Evolutionary conservation across 208 protist species (phyloP).

Genomic region (Leishmania turanica): DNA sequence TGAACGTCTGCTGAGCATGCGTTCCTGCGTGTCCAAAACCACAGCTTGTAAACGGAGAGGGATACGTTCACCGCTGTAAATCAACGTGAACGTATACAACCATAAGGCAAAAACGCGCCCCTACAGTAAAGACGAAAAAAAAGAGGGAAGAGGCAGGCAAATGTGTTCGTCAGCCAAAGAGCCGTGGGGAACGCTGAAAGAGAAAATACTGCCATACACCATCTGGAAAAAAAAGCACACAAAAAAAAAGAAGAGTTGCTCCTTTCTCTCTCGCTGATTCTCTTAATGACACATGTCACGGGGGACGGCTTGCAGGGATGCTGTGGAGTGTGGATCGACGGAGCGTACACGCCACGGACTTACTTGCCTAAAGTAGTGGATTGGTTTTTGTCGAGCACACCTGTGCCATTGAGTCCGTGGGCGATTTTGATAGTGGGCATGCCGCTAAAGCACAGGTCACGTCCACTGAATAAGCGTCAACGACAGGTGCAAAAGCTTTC

Average conservation of each 20-base stretch:
- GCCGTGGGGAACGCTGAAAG: not conserved
- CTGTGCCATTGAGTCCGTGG: not conserved
- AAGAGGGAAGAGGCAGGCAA: not conserved
- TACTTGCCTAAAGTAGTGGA: not conserved
- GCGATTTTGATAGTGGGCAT: not conserved
- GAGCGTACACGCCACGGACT: not conserved
- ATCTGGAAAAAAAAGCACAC: not conserved
- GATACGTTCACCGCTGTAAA: not conserved
- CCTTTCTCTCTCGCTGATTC: not conserved
- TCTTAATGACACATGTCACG: not conserved
- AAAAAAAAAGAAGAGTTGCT: not conserved
- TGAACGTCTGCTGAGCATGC: not conserved
- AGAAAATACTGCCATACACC: not conserved
- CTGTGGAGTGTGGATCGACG: not conserved
- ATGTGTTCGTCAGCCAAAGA: not conserved
- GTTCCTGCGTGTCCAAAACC: not conserved
- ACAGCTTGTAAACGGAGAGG: not conserved
- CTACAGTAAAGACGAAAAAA: not conserved
- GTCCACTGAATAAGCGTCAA: not conserved
- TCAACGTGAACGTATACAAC: not conserved
- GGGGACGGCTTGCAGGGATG: not conserved
- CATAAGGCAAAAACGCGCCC: not conserved
- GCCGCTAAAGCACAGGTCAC: not conserved
- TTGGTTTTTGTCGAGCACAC: not conserved
- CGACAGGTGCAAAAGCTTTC: not conserved